phyloP scores from a whole-genome alignment of 805 yeast species.

The Saccharomycopsis sp. region DNA sequence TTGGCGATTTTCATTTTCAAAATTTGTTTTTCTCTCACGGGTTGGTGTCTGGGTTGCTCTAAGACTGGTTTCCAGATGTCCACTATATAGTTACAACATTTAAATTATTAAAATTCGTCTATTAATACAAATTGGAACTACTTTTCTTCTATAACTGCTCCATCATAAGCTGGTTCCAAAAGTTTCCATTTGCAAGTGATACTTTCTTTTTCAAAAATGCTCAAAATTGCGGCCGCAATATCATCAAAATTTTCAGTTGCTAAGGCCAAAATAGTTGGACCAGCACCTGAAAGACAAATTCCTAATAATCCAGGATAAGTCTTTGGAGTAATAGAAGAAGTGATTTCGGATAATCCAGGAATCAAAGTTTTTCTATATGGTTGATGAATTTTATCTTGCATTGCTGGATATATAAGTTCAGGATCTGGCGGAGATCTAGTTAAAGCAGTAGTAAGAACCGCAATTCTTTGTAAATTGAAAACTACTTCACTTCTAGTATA shows the following conservation, averaged over 20 bases:
- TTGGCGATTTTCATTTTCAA: too few relatives aligned
- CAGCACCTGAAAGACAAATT: constrained; percentile 94
- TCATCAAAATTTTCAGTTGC: constrained; percentile 83
- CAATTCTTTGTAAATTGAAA: constrained; percentile 87
- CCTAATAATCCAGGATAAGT: constrained; percentile 82
- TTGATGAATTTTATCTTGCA: constrained; percentile 96
- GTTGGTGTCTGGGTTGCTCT: too few relatives aligned
- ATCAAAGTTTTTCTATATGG: constrained; percentile 90
- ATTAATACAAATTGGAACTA: too few relatives aligned
- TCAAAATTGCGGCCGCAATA: constrained; percentile 69
- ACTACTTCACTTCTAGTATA: constrained; percentile 77
- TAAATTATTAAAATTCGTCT: too few relatives aligned
- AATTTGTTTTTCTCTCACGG: too few relatives aligned
- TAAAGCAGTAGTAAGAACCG: constrained; percentile 85
- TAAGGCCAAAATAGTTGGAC: constrained; percentile 90
- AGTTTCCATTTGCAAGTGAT: constrained; percentile 77
- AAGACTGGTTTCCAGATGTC: too few relatives aligned
- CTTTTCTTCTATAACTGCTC: constrained; percentile 50
- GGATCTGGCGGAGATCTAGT: constrained; percentile 78
- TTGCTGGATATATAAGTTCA: constrained; percentile 77
- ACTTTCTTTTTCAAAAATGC: constrained; percentile 51
- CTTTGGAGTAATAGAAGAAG: constrained; percentile 69
- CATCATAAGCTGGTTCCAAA: constrained; percentile 79
- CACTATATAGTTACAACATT: too few relatives aligned
- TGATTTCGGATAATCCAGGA: constrained; percentile 81